These are phyloP conservation scores for Lunasporangiospora selenospora DNA, from an alignment of 192 early-diverging fungal genomes.

Conservation along the genomic window DNA sequence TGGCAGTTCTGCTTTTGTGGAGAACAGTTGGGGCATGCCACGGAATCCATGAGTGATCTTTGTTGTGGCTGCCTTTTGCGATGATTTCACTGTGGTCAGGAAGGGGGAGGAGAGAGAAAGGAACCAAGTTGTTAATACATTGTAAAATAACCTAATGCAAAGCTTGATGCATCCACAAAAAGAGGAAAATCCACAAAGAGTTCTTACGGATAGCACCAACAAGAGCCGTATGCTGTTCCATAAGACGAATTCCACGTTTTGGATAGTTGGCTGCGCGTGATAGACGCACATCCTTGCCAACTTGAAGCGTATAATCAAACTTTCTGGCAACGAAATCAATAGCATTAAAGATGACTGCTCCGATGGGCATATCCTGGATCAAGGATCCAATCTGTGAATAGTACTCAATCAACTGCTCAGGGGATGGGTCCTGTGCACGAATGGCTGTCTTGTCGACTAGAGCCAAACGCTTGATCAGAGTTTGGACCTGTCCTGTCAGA, in stretches of 20 bases:
- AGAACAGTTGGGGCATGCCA: slow-evolving; percentile 61
- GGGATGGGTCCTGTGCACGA: slow-evolving; percentile 19
- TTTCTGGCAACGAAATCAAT: slow-evolving; percentile 52
- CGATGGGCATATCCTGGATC: slow-evolving; percentile 60
- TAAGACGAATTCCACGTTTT: slow-evolving; percentile 51
- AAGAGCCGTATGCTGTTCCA: slow-evolving; percentile 53
- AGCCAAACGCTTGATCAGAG: slow-evolving; percentile 45
- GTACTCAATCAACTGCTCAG: slow-evolving; percentile 28
- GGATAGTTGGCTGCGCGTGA: slow-evolving; percentile 56
- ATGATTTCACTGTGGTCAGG: slow-evolving; percentile 43
- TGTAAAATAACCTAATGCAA: not conserved
- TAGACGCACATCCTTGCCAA: slow-evolving; percentile 58
- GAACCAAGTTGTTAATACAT: not conserved
- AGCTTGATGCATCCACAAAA: slow-evolving; percentile 43
- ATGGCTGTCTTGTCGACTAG: slow-evolving; percentile 55
- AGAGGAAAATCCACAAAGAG: not conserved
- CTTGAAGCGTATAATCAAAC: slow-evolving; percentile 61
- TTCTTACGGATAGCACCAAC: slow-evolving; percentile 45
- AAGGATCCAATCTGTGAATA: slow-evolving; percentile 47
- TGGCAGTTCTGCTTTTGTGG: slow-evolving; percentile 55
- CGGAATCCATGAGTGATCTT: slow-evolving; percentile 71
- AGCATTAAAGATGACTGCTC: slow-evolving; percentile 57
- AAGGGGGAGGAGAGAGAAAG: not conserved
- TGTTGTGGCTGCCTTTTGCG: slow-evolving; percentile 24
- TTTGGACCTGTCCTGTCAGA: slow-evolving; percentile 44